Evolutionary conservation across 176 grass and related monocot species (phyloP).

Genomic region (Sorghum bicolor): Sorghum_bicolor_NCBIv3 NC_012872.2:63239001-63239500

Average conservation of each 20-base stretch:
- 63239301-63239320: not conserved
- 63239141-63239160: not conserved
- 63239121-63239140: not conserved
- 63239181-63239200: not conserved
- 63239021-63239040: too few species aligned
- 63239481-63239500: not conserved
- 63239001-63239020: too few species aligned
- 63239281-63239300: not conserved
- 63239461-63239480: not conserved
- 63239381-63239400: not conserved
- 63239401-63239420: not conserved
- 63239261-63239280: not conserved
- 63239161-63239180: not conserved
- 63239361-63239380: not conserved
- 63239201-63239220: not conserved
- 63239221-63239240: not conserved
- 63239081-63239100: not conserved
- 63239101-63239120: not conserved
- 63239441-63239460: not conserved
- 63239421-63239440: not conserved
- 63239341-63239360: not conserved
- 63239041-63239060: too few species aligned
- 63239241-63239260: constrained; percentile 14
- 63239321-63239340: not conserved
- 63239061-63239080: too few species aligned